These are phyloP conservation scores for Botrytis hyacinthi DNA, from an alignment of 2,329 filamentous ascomycete species.

Conservation along the genomic window DNA sequence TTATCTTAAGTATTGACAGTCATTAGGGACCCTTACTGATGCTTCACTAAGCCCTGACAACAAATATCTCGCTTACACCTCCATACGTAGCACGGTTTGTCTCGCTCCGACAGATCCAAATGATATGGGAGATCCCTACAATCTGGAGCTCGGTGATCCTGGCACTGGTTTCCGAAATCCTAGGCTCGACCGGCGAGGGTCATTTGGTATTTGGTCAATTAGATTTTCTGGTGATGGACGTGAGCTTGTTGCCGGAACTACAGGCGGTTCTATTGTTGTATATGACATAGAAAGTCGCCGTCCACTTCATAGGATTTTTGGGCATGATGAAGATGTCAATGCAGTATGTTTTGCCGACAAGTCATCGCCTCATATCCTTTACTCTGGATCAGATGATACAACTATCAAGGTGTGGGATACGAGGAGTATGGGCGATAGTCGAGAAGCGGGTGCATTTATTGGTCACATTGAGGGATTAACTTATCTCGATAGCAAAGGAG, in stretches of 20 bases:
- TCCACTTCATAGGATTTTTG: slow-evolving; percentile 60
- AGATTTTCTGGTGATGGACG: slow-evolving; percentile 89
- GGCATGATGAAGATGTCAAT: slow-evolving; percentile 88
- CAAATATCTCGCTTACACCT: slow-evolving; percentile 86
- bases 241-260: slow-evolving; percentile 87
- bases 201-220: slow-evolving; percentile 79
- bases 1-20: not conserved
- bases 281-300: slow-evolving; percentile 85
- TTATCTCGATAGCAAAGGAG: slow-evolving; percentile 68
- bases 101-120: slow-evolving; percentile 83
- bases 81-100: slow-evolving; percentile 79
- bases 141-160: slow-evolving; percentile 67
- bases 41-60: slow-evolving; percentile 90
- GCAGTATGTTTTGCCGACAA: slow-evolving; percentile 94
- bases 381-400: slow-evolving; percentile 92
- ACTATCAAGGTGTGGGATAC: slow-evolving; percentile 97
- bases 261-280: slow-evolving; percentile 74
- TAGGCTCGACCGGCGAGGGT: slow-evolving; percentile 28
- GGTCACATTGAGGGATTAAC: slow-evolving; percentile 66
- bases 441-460: slow-evolving; percentile 65
- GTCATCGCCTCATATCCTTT: slow-evolving; percentile 85
- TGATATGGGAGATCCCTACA: slow-evolving; percentile 74
- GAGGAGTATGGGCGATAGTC: slow-evolving; percentile 81
- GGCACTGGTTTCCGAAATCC: slow-evolving; percentile 36
- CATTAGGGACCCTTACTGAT: slow-evolving; percentile 83